phyloP scores from a whole-genome alignment of 1,284 basidiomycete species.

The Gomphus bonarii region DNA sequence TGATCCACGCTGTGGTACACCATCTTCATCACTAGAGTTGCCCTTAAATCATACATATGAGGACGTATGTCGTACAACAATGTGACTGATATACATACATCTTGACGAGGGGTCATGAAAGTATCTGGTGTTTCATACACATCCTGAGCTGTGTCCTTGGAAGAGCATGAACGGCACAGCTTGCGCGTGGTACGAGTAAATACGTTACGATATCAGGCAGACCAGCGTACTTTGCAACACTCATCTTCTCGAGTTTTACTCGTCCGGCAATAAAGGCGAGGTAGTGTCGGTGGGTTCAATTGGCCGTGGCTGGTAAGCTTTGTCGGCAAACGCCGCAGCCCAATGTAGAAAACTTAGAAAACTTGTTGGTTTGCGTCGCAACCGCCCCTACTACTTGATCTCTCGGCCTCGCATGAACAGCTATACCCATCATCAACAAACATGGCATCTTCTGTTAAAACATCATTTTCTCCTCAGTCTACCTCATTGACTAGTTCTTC shows the following conservation, averaged over 20 bases:
- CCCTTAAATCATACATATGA: constrained; percentile 28
- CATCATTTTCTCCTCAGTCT: not conserved
- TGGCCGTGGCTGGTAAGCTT: not conserved
- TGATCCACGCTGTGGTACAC: constrained; percentile 27
- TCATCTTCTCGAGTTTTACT: not conserved
- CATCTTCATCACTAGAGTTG: constrained; percentile 59
- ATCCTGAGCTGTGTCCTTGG: constrained; percentile 81
- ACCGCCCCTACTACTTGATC: not conserved
- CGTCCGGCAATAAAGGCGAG: not conserved
- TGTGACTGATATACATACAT: constrained; percentile 25
- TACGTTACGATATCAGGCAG: constrained; percentile 76
- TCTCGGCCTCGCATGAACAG: constrained; percentile 1
- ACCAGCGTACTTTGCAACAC: constrained; percentile 64
- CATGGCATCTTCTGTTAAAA: constrained; percentile 6
- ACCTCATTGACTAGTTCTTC: constrained; percentile 2
- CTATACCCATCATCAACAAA: constrained; percentile 3
- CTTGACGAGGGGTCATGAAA: constrained; percentile 39
- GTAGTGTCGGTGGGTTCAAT: not conserved
- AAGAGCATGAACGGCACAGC: not conserved
- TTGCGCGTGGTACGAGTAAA: not conserved
- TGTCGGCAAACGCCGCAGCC: not conserved
- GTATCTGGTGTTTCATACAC: constrained; percentile 88
- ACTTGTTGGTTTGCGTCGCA: not conserved
- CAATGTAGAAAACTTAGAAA: not conserved
- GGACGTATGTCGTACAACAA: constrained; percentile 15